Base-by-base conservation (phyloP, 23 red algal species). In the Gracilaria caudata region DNA sequence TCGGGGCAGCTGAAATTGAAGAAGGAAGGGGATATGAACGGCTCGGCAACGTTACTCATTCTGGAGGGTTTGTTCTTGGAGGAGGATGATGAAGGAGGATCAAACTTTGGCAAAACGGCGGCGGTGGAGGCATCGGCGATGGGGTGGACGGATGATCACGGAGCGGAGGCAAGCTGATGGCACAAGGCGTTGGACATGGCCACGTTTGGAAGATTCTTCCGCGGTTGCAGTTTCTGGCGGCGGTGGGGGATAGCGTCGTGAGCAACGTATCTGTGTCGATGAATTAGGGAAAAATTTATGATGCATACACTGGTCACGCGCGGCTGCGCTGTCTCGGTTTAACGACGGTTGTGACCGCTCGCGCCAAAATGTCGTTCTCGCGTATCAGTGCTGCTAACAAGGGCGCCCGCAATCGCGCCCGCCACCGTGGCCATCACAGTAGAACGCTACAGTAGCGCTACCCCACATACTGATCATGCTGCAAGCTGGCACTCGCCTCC, bases 1-100 rank as follows among this genome's bases (percentile, higher is more conserved):
- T 83, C 59, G 7, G 59, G 3, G 24, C 82, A 86, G 28, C 41
- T 57, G 63, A 75, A 75, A 4, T 28, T 29, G 33, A 46, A 75
- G 38, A 75, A 43, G 39, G 70, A 75, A 2, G 70, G 70, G 39
- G 70, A 75, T 5, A 75, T 30, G 33, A 75, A 75, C 2, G 70
- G 20, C 40, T 75, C 39, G 25, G 38, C 20, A 34, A 14, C 1
- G 19, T 29, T 19, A 14, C 39, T 26, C 70, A 75, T 75, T 6
- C 11, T 17, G 61, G 61, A 16, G 61, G 3, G 25, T 14, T 3
- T 6, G 28, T 37, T 66, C 4, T 4, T 20, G 26, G 26, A 2
- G 57, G 57, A 29, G 57, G 57, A 30, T 0, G 12, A 7, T 5
- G 29, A 14, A 16, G 61, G 8, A 16, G 61, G 61, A 35, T 19